Evolutionary conservation across 1,284 basidiomycete species (phyloP).

Genomic region (Pseudozyma tsukubaensis): DNA sequence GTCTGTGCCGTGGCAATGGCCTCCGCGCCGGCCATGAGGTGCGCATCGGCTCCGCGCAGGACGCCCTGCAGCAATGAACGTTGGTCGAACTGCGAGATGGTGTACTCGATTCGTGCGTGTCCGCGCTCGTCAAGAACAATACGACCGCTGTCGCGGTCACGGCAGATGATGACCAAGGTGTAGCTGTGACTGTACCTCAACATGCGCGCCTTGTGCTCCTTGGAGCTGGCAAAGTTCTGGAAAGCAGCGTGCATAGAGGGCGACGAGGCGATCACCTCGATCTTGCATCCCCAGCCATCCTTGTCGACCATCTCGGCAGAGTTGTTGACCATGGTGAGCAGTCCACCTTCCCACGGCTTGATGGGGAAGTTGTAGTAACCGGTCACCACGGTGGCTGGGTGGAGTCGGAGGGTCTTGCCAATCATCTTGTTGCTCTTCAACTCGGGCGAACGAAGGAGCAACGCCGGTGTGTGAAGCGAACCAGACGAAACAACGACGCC

Average conservation of each 20-base stretch:
- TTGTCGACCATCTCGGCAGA: constrained; percentile 61
- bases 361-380: constrained; percentile 70
- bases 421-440: constrained; percentile 70
- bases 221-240: constrained; percentile 65
- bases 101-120: constrained; percentile 69
- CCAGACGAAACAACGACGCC: constrained; percentile 70
- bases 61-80: constrained; percentile 68
- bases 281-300: constrained; percentile 70
- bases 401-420: constrained; percentile 71
- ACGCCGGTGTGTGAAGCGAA: constrained; percentile 70
- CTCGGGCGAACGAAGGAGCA: constrained; percentile 70
- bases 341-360: constrained; percentile 71
- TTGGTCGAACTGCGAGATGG: constrained; percentile 68
- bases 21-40: constrained; percentile 70
- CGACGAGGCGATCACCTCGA: constrained; percentile 71
- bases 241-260: constrained; percentile 68
- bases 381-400: constrained; percentile 70
- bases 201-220: constrained; percentile 69
- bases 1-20: constrained; percentile 69
- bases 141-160: constrained; percentile 67
- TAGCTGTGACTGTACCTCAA: constrained; percentile 66
- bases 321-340: constrained; percentile 70
- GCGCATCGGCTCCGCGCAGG: constrained; percentile 68
- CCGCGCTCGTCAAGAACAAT: constrained; percentile 69
- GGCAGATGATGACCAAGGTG: constrained; percentile 64